phyloP scores from a whole-genome alignment of 2,329 filamentous ascomycete species.

The Nemania sp. region DNA sequence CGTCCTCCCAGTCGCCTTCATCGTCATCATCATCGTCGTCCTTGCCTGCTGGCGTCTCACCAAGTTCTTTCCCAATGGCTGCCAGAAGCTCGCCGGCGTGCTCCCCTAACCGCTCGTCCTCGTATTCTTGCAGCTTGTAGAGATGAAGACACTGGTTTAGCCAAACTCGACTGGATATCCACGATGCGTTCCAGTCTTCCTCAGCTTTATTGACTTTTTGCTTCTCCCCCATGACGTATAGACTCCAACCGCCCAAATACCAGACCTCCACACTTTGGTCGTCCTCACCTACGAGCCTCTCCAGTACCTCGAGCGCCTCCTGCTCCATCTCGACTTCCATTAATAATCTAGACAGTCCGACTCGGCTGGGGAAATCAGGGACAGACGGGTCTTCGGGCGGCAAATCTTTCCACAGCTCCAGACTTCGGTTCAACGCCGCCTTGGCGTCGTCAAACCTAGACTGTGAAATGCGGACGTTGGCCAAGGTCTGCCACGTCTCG shows the following conservation, averaged over 20 bases:
- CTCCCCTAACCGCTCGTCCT: conserved; percentile 76
- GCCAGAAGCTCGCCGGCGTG: conserved; percentile 73
- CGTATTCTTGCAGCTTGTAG: conserved; percentile 80
- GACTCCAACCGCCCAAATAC: conserved; percentile 95
- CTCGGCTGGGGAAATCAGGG: conserved; percentile 83
- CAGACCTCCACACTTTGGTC: conserved; percentile 94
- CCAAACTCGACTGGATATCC: conserved; percentile 80
- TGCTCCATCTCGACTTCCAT: conserved; percentile 89
- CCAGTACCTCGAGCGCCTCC: conserved; percentile 81
- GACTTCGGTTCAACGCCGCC: conserved; percentile 75
- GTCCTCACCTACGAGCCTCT: conserved; percentile 82
- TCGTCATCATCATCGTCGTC: conserved; percentile 59
- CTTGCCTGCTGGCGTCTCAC: conserved; percentile 59
- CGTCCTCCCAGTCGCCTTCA: conserved; percentile 53
- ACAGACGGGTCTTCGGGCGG: conserved; percentile 71
- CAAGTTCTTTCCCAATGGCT: conserved; percentile 65
- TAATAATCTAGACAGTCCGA: conserved; percentile 80
- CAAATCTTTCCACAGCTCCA: conserved; percentile 81
- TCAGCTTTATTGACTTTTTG: conserved; percentile 52
- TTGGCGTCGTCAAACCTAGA: conserved; percentile 75
- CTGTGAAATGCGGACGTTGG: conserved; percentile 92
- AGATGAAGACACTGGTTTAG: conserved; percentile 78
- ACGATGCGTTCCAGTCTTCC: conserved; percentile 61
- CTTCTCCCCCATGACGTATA: conserved; percentile 78
- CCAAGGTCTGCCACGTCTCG: conserved; percentile 93